phyloP scores from a whole-genome alignment of 2,329 filamentous ascomycete genomes.

The Phaeomoniella chlamydospora region DNA sequence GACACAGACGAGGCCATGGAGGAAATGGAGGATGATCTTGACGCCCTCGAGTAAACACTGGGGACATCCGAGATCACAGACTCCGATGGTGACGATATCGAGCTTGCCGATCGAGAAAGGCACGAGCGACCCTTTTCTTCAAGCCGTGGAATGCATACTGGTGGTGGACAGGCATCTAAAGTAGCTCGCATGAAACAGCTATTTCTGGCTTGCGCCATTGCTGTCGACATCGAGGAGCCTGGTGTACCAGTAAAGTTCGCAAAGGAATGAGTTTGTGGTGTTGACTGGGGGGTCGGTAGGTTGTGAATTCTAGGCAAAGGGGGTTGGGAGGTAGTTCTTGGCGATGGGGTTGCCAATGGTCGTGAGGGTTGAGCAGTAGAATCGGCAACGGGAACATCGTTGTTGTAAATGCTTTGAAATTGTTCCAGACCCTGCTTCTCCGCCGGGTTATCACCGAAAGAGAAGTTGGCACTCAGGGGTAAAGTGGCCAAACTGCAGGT shows the following conservation, averaged over 20 bases:
- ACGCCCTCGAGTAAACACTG: slow-evolving; percentile 36
- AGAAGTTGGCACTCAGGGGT: not conserved
- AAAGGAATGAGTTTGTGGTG: slow-evolving; percentile 36
- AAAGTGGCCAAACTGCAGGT: not conserved
- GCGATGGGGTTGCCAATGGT: not conserved
- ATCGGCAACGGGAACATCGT: not conserved
- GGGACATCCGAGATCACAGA: slow-evolving; percentile 49
- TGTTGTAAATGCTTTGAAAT: not conserved
- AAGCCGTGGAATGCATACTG: slow-evolving; percentile 21
- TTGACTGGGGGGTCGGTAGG: slow-evolving; percentile 48
- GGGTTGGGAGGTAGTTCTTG: slow-evolving; percentile 20
- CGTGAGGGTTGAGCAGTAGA: not conserved
- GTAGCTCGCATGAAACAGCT: slow-evolving; percentile 39
- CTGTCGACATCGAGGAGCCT: slow-evolving; percentile 42
- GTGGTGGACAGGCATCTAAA: slow-evolving; percentile 33
- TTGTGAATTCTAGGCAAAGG: slow-evolving; percentile 38
- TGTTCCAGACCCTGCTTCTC: not conserved
- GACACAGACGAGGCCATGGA: slow-evolving; percentile 21
- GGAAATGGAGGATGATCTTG: slow-evolving; percentile 35
- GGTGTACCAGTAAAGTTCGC: slow-evolving; percentile 43
- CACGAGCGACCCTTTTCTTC: slow-evolving; percentile 33
- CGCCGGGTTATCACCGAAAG: not conserved
- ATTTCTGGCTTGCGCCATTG: slow-evolving; percentile 43
- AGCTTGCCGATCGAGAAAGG: slow-evolving; percentile 34
- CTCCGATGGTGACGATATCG: slow-evolving; percentile 42